These are phyloP conservation scores for Leucocoprinus birnbaumii DNA, from an alignment of 768 basidiomycete species.

Conservation along the genomic window DNA sequence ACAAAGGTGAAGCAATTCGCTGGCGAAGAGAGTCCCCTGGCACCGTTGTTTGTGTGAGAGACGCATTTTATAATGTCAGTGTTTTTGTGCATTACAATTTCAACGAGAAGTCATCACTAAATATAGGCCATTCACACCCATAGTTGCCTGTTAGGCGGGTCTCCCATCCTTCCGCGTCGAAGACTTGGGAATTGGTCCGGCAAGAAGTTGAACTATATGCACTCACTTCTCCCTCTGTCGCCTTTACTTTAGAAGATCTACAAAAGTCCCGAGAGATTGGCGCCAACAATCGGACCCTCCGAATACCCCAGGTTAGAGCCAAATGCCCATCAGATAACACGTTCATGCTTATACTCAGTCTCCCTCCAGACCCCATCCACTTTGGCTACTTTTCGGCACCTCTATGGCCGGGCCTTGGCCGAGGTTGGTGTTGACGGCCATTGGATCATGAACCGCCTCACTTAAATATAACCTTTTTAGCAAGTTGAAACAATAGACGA, in stretches of 20 bases:
- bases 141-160: slow-evolving; percentile 83
- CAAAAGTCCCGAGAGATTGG: slow-evolving; percentile 32
- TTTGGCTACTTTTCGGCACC: slow-evolving; percentile 63
- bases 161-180: slow-evolving; percentile 58
- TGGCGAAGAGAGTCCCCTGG: slow-evolving; percentile 75
- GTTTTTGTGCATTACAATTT: slow-evolving; percentile 1
- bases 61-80: slow-evolving; percentile 88
- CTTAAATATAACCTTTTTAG: slow-evolving; percentile 31
- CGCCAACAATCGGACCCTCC: slow-evolving; percentile 45
- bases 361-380: slow-evolving; percentile 58
- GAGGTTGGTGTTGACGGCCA: slow-evolving; percentile 44
- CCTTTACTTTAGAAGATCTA: slow-evolving; percentile 65
- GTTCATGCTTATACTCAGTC: neutral
- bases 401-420: slow-evolving; percentile 71
- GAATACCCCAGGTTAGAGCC: slow-evolving; percentile 61
- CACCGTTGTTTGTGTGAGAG: slow-evolving; percentile 80
- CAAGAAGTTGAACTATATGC: slow-evolving; percentile 73
- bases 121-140: slow-evolving; percentile 6
- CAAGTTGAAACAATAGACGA: slow-evolving; percentile 64
- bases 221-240: slow-evolving; percentile 66
- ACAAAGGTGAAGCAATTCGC: slow-evolving; percentile 69
- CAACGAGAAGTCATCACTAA: slow-evolving; percentile 5
- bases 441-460: neutral
- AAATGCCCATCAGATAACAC: neutral
- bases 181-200: slow-evolving; percentile 65